A percentile compares a stretch with the other conserved stretches of the same genome.
These are phyloP conservation scores for Gamarada debralockiae DNA, from an alignment of 495 filamentous ascomycete genomes.

Conservation along the genomic window DNA sequence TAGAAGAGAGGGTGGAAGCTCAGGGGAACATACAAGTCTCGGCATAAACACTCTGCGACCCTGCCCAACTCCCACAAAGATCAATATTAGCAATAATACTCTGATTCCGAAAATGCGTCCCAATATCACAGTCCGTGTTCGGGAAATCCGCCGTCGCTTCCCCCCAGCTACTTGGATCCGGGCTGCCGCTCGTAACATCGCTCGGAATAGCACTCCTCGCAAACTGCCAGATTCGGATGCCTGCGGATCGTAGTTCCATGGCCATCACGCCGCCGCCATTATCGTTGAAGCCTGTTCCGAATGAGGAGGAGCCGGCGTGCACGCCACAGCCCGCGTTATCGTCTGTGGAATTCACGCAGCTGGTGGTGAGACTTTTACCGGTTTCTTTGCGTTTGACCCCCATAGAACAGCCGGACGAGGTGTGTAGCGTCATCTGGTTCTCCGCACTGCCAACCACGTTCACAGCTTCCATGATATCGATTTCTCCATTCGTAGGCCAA, in stretches of 20 bases:
- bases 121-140: slow-evolving; percentile 54
- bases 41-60: slow-evolving; percentile 22
- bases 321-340: slow-evolving; percentile 28
- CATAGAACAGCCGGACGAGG: slow-evolving; percentile 55
- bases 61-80: slow-evolving; percentile 66
- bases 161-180: slow-evolving; percentile 58
- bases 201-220: slow-evolving; percentile 40
- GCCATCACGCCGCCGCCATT: slow-evolving; percentile 58
- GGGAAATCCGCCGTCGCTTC: slow-evolving; percentile 55
- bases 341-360: slow-evolving; percentile 51
- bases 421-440: slow-evolving; percentile 67
- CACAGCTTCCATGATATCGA: slow-evolving; percentile 72
- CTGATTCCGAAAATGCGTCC: slow-evolving; percentile 55
- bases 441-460: slow-evolving; percentile 47
- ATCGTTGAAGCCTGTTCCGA: slow-evolving; percentile 55
- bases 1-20: slow-evolving; percentile 21
- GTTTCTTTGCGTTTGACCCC: slow-evolving; percentile 39
- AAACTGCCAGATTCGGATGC: slow-evolving; percentile 64
- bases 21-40: slow-evolving; percentile 34
- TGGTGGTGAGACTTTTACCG: slow-evolving; percentile 36
- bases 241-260: slow-evolving; percentile 57
- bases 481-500: slow-evolving; percentile 70
- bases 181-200: slow-evolving; percentile 45
- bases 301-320: slow-evolving; percentile 31
- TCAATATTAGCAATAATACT: slow-evolving; percentile 67